Evolutionary conservation across 1,284 basidiomycete species (phyloP).

Genomic region (Ceraceosorus bombacis): DNA sequence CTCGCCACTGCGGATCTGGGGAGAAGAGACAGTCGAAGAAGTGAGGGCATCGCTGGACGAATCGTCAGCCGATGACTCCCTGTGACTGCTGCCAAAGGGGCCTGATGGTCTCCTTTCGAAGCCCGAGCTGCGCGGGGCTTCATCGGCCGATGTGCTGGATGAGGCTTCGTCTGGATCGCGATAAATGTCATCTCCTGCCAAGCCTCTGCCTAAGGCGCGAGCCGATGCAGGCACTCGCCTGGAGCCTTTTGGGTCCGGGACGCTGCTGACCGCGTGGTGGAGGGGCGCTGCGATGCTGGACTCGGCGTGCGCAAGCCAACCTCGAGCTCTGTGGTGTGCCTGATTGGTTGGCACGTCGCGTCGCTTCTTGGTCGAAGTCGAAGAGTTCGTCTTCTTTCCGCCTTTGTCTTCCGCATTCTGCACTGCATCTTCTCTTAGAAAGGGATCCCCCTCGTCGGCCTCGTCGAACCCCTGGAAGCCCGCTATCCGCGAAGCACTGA

Average conservation of each 20-base stretch:
- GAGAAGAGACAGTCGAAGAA: too few species aligned
- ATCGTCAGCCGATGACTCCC: too few species aligned
- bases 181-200: constrained; percentile 6
- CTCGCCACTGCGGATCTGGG: too few species aligned
- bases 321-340: constrained; percentile 1
- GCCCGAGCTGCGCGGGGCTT: too few species aligned
- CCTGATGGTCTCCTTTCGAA: too few species aligned
- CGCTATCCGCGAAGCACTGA: neutral
- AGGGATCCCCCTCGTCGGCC: constrained; percentile 9
- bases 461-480: neutral
- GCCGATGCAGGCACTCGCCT: neutral
- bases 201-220: neutral
- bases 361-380: neutral
- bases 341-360: neutral
- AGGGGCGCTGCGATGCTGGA: constrained; percentile 5
- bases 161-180: constrained; percentile 4
- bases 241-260: neutral
- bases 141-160: neutral
- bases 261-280: neutral
- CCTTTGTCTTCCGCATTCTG: neutral
- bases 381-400: neutral
- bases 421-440: constrained; percentile 8
- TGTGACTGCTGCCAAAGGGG: too few species aligned
- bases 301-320: constrained; percentile 12
- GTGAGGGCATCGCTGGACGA: too few species aligned